Evolutionary conservation across 768 basidiomycete species (phyloP), one percentile per base, ranked within the genome.

Genomic region (Hypholoma fasciculare): DNA sequence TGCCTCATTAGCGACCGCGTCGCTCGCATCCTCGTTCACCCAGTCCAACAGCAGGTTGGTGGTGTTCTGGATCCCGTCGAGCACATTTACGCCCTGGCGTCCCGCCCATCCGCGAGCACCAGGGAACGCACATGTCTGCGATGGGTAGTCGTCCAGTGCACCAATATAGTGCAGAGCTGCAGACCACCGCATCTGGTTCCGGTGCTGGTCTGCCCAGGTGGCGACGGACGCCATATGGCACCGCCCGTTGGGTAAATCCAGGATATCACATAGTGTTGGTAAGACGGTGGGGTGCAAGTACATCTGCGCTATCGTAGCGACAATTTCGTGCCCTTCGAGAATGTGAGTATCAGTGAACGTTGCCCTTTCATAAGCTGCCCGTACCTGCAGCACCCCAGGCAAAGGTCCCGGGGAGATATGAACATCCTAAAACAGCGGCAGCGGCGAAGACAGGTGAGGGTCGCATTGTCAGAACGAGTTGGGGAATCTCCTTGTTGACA

Each of bases 271-370:
- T 54, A 97, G 74, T 34, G 78, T 80, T 2, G 83, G 79, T 40
- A 88, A 78, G 4, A 89, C 87, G 2, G 75, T 76, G 0, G 92
- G 91, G 69, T 92, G 84, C 2, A 98, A 82, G 69, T 97, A 86
- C 58, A 96, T 92, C 69, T 98, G 90, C 1, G 96, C 96, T 56
- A 98, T 90, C 4, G 95, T 96, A 1, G 95, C 96, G 5, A 94
- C 85, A 34, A 97, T 88, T 76, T 97, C 91, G 65, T 98, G 96
- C 3, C 96, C 94, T 86, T 60, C 23, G n/a, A 13, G 39, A 40
- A 19, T 13, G 42, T 40, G 11, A 13, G 44, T 43, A 19, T 40
- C 30, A 48, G 46, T 17, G 19, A 30, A 19, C 13, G 9, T 5
- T 16, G 14, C 39, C n/a, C 36, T 27, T 43, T 54, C n/a, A 34